Conservation (phyloP, 139 green algal genomes). For the Ettlia oleoabundans region DNA sequence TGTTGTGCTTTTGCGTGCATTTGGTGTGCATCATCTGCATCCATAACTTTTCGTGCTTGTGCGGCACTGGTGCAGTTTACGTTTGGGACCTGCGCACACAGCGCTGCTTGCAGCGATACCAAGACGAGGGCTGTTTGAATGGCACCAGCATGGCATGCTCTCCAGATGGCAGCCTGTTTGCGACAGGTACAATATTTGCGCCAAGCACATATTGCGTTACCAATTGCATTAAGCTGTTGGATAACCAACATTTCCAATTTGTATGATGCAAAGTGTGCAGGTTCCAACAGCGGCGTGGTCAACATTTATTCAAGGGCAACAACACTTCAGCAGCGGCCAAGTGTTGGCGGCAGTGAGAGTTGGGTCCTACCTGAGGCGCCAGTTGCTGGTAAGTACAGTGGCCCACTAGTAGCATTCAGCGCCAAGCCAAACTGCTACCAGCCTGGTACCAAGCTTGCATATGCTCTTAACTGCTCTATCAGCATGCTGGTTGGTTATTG, state of each 20-base stretch:
- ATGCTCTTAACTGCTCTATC: no score
- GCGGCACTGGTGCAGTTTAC: no score
- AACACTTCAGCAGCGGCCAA: neutral
- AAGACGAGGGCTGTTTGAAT: constrained; percentile 78
- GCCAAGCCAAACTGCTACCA: no score
- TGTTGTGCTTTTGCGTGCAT: no score
- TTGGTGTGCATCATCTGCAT: no score
- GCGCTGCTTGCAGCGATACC: constrained; percentile 72
- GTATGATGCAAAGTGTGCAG: constrained; percentile 1
- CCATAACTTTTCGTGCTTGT: neutral
- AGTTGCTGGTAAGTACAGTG: neutral
- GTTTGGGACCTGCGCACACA: constrained; percentile 92
- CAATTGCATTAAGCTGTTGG: no score
- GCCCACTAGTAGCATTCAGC: neutral
- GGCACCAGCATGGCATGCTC: constrained; percentile 69
- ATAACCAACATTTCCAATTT: neutral
- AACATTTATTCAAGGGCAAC: constrained; percentile 82
- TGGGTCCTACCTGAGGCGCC: constrained; percentile 8
- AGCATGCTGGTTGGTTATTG: neutral
- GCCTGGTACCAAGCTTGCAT: no score
- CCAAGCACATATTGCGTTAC: neutral
- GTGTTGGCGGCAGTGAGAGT: neutral
- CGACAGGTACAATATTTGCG: constrained; percentile 52
- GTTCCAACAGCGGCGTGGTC: constrained; percentile 78
- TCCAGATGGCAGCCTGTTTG: constrained; percentile 62